A percentile compares a stretch with the other conserved stretches of the same genome.
Conservation (phyloP, 2,329 filamentous ascomycete species). For the Fusarium incarnatum region DNA sequence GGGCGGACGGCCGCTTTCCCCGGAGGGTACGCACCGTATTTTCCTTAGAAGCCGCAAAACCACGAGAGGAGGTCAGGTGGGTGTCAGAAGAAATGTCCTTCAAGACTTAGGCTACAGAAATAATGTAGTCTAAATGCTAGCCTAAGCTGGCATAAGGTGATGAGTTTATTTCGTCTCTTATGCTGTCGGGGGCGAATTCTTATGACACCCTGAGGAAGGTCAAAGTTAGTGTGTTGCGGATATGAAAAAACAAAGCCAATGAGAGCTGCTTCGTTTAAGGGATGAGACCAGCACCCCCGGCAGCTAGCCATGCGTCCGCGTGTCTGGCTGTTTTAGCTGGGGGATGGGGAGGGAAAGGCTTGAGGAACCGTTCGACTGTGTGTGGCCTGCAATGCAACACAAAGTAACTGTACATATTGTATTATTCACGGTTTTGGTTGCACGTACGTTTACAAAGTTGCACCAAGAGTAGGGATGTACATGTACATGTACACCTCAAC, state of each 20-base stretch:
- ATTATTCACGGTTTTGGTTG: not conserved
- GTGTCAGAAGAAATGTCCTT: no score
- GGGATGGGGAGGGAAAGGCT: slow-evolving; percentile 3
- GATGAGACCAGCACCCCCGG: slow-evolving; percentile 13
- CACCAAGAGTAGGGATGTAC: not conserved
- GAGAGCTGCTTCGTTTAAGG: slow-evolving; percentile 10
- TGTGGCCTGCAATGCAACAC: slow-evolving; percentile 35
- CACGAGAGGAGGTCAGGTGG: not conserved
- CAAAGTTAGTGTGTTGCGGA: not conserved
- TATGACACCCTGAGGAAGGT: not conserved
- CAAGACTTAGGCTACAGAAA: no score
- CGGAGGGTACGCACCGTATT: slow-evolving; percentile 36
- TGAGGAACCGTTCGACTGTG: slow-evolving; percentile 28
- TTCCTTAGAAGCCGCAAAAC: slow-evolving; percentile 17
- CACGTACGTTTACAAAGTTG: not conserved
- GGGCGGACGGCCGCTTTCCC: slow-evolving; percentile 26
- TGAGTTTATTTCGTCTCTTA: no score
- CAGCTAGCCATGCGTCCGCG: slow-evolving; percentile 39
- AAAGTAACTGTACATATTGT: slow-evolving; percentile 12
- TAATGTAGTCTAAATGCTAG: no score
- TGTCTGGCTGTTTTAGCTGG: slow-evolving; percentile 25
- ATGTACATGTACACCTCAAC: not conserved
- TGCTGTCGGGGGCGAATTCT: no score
- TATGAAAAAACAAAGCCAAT: slow-evolving; percentile 20
- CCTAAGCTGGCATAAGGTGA: no score